These are phyloP conservation scores for Volvox reticuliferus DNA, from an alignment of 139 green algal genomes.

Conservation along the genomic window DNA sequence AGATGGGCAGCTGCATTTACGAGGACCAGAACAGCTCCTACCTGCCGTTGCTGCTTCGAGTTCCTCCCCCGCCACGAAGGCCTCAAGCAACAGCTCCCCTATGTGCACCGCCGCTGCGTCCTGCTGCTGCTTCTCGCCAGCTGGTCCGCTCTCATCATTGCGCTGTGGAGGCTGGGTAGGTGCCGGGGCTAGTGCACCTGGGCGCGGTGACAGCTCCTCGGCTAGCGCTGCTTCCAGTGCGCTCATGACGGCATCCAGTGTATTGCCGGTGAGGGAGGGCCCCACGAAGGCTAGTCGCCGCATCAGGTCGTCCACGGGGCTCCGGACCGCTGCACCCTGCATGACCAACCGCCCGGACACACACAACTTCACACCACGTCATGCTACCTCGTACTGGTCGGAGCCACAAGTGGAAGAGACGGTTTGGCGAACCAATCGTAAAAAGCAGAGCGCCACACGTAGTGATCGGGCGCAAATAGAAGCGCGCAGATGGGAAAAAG, in stretches of 20 bases:
- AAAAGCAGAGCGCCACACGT: too few relatives aligned
- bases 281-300: neutral
- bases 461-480: too few relatives aligned
- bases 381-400: too few relatives aligned
- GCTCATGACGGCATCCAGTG: neutral
- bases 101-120: neutral
- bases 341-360: too few relatives aligned
- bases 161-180: too few relatives aligned
- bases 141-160: neutral
- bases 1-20: too few relatives aligned
- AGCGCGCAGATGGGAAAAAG: too few relatives aligned
- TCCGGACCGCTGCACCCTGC: neutral
- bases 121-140: neutral
- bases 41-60: neutral
- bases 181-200: too few relatives aligned
- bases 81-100: slow-evolving; percentile 23
- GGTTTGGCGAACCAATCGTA: too few relatives aligned
- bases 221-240: slow-evolving; percentile 10
- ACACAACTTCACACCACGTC: too few relatives aligned
- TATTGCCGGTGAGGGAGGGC: neutral
- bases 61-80: slow-evolving; percentile 29
- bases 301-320: slow-evolving; percentile 1
- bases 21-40: too few relatives aligned
- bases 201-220: neutral
- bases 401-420: too few relatives aligned